Evolutionary conservation across 2,329 filamentous ascomycete species (phyloP).

Genomic region (Claviceps quebecensis): DNA sequence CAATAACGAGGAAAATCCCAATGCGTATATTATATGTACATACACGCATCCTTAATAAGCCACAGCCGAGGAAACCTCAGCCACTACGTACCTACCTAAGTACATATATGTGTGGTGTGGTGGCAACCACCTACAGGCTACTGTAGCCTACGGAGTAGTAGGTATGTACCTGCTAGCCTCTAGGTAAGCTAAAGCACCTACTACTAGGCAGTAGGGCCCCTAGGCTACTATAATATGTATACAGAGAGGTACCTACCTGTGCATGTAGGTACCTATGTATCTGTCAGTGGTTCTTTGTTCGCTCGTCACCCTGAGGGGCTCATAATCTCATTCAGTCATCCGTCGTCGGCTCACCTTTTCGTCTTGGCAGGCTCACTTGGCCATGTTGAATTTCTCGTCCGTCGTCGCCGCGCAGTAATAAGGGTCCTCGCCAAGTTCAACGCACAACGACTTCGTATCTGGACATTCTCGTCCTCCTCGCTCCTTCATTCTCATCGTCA

Average conservation of each 20-base stretch:
- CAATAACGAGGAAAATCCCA: no score
- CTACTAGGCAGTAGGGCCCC: no score
- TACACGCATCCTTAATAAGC: no score
- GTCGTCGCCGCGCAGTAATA: not conserved
- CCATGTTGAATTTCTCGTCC: not conserved
- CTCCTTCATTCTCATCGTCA: not conserved
- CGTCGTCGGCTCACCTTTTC: conserved; percentile 7
- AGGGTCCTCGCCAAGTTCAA: not conserved
- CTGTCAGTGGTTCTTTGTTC: not conserved
- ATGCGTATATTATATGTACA: not conserved
- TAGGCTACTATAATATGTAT: no score
- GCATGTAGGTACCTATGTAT: not conserved
- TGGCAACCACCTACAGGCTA: not conserved
- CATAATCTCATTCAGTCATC: not conserved
- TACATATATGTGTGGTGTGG: no score
- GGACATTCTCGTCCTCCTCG: not conserved
- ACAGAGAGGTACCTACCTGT: no score
- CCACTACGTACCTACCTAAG: not conserved
- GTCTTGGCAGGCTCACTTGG: conserved; percentile 5
- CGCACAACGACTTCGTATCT: not conserved
- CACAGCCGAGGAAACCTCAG: conserved; percentile 10
- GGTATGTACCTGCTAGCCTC: no score
- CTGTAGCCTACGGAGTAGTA: not conserved
- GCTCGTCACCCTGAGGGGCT: conserved; percentile 10
- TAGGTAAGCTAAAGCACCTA: no score